These are phyloP conservation scores for Mortierella sp. DNA, from an alignment of 371 early-diverging fungal genomes.

Conservation along the genomic window DNA sequence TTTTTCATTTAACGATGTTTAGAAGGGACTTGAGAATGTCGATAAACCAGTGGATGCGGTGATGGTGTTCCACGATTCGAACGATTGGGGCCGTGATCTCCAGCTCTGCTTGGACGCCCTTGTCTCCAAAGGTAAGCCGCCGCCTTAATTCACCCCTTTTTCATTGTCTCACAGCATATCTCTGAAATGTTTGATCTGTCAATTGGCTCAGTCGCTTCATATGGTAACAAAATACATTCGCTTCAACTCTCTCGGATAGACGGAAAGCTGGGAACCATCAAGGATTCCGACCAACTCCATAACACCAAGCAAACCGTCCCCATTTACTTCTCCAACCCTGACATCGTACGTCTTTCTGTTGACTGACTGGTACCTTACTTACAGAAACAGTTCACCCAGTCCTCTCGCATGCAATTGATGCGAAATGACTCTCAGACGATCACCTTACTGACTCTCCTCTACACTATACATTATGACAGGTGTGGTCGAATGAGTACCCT, in stretches of 20 bases:
- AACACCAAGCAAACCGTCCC: conserved; percentile 66
- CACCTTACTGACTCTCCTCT: neutral
- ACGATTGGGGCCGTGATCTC: conserved; percentile 89
- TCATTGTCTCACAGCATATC: neutral
- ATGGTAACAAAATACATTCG: neutral
- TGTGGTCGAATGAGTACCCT: conserved; percentile 90
- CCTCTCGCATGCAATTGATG: too few relatives aligned
- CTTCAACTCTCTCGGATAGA: conserved; percentile 39
- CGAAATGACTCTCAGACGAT: neutral
- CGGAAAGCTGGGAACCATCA: conserved; percentile 64
- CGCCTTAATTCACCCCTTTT: neutral
- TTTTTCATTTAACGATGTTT: too few relatives aligned
- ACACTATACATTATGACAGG: conserved; percentile 47
- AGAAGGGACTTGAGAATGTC: conserved; percentile 61
- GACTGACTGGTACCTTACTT: neutral
- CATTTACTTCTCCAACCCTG: conserved; percentile 86
- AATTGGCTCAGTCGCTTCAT: neutral
- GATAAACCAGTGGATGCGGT: conserved; percentile 76
- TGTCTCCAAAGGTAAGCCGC: conserved; percentile 70
- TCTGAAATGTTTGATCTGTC: neutral
- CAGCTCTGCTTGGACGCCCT: conserved; percentile 86
- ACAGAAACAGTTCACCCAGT: too few relatives aligned
- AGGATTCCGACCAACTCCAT: conserved; percentile 60
- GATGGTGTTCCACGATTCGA: conserved; percentile 91
- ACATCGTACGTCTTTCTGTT: conserved; percentile 63